Evolutionary conservation across 768 basidiomycete species (phyloP), one percentile per base, ranked within the genome.

Genomic region (Naganishia antarctica): DNA sequence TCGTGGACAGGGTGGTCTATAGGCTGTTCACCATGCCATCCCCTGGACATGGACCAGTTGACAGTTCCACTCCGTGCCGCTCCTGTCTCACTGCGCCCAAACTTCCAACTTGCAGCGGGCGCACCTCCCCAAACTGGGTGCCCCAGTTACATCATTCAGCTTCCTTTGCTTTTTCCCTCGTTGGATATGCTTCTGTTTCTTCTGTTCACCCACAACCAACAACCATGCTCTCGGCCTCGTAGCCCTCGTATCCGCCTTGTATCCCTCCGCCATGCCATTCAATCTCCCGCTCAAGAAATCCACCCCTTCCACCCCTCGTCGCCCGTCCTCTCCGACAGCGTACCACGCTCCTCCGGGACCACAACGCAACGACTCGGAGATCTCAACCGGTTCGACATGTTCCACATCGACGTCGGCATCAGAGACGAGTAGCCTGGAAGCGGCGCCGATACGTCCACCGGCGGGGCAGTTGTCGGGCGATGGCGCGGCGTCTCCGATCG

Each of bases 371-470:
- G 31, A 28, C 50, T 18, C 50, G 32, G 15, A 28, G 32, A 23
- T 34, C 34, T n/a, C 34, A 21, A 40, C 2, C 37, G 37, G 21
- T 1, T 57, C 53, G 1, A 57, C 53, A 23, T 57, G 53, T n/a
- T 51, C 50, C 18, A 21, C 50, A 34, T 51, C 50, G 16, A 57
- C 34, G 5, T 57, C 53, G 21, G 53, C 53, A 34, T 23, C n/a
- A 21, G 53, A 57, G 53, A 73, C 74, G 2, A 70, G 70, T 1
- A 73, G 72, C 4, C 63, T 77, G 25, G 71, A 74, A n/a, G 74
- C 76, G 15, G 76, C 70, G 11, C 74, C 74, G 7, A 77, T 77
- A 41, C 59, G 70, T n/a, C 74, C 74, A 11, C 72, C 76, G 4
- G 72, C 71, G 3, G 69, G 70, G 28, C 71, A 74, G 53, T 74